Conservation (phyloP, 495 filamentous ascomycete species). For the Penicillium malachiteum region DNA sequence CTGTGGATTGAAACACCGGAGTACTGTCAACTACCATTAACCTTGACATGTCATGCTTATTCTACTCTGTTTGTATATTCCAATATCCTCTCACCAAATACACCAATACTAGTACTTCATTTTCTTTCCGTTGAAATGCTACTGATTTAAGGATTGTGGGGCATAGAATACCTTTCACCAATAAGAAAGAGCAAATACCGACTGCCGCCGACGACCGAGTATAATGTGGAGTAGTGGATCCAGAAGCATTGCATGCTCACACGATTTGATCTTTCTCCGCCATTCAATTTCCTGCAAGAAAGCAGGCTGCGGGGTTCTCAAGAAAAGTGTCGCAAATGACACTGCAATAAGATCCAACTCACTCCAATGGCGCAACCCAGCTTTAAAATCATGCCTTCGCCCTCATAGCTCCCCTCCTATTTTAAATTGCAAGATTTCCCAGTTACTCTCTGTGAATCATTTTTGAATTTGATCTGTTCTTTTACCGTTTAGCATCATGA, state of each 20-base stretch:
- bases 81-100: too few species aligned
- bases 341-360: too few species aligned
- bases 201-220: not conserved
- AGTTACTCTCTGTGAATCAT: not conserved
- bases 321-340: too few species aligned
- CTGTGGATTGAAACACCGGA: too few species aligned
- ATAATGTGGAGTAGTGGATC: not conserved
- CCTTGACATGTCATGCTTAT: too few species aligned
- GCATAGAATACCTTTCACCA: not conserved
- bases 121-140: too few species aligned
- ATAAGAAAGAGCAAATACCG: not conserved
- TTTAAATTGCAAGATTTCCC: not conserved
- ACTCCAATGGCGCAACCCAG: not conserved
- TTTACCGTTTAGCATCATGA: not conserved
- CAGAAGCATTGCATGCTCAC: not conserved
- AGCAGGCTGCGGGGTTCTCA: too few species aligned
- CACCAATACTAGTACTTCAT: too few species aligned
- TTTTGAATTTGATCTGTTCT: not conserved
- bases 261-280: not conserved
- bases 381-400: not conserved
- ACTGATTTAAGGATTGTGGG: too few species aligned
- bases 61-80: too few species aligned
- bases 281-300: too few species aligned
- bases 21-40: too few species aligned
- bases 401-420: not conserved